Base-by-base conservation (phyloP, 129 eudicot species). In the Silybum marianum region DNA sequence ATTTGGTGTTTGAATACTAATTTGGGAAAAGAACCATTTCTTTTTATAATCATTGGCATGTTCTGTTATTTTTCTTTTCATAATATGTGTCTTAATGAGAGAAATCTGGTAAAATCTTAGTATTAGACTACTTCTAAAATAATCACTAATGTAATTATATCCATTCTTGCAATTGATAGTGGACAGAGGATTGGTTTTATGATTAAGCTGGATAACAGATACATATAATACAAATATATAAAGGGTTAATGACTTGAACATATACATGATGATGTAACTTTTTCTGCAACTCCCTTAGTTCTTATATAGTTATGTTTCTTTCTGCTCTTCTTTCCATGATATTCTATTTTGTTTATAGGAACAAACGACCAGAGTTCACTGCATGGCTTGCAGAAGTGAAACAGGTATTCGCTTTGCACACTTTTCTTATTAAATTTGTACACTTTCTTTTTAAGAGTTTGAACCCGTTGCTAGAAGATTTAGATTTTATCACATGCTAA, bases 341-440 rank as follows among this genome's bases (percentile, higher is more conserved):
- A 12, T 3, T 79, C 10, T 40, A 12, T 84, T 26, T 78, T 78
- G 28, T 78, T 54, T 88, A 78, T 65, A 95, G 99, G 99, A 95
- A 88, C 84, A 95, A 95, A 72, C 85, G 99, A 30, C 99, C 99
- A 6, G 99, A 95, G 88, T 95, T 95, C 78, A 95, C 97, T 73
- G 97, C 97, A 69, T 95, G 99, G 99, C 86, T 95, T 67, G 73
- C 83, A 67, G 99, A 95, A 92, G 97, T 95, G 71, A 95, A 92
- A 84, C 86, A 95, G 96, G 98, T 94, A 84, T 69, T 58, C 73
- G 34, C 71, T 81, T 79, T 74, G 42, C 51, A 75, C 8, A 12
- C 24, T n/a, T 46, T 69, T 68, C 19, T 66, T 28, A 4, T 11
- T 16, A 51, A 2, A 51, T 40, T 48, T 21, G 38, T 19, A 10